phyloP scores from a whole-genome alignment of 176 grass and related monocot genomes.

The Musa acuminata region DNA sequence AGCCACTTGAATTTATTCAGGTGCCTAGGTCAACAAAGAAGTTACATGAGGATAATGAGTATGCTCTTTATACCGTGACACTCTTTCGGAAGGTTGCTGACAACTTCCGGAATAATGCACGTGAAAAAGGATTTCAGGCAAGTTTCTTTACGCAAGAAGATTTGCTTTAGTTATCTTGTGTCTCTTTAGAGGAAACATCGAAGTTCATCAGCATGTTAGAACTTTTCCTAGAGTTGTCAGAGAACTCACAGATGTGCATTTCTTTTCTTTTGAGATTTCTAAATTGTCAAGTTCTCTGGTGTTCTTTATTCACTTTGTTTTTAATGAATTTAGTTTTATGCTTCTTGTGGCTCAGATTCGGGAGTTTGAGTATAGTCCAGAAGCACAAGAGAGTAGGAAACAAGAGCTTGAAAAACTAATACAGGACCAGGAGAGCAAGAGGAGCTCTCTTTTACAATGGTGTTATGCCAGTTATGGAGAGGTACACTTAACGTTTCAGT shows the following conservation, averaged over 20 bases:
- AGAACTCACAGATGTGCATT: neutral
- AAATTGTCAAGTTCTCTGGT: neutral
- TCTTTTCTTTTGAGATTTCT: neutral
- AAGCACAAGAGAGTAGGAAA: conserved; percentile 73
- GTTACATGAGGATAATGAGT: conserved; percentile 79
- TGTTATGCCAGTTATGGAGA: conserved; percentile 96
- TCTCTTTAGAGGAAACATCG: no score
- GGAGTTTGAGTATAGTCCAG: conserved; percentile 87
- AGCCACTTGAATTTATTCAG: conserved; percentile 24
- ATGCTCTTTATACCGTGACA: conserved; percentile 88
- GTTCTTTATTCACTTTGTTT: neutral
- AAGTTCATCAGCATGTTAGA: neutral
- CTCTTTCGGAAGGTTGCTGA: conserved; percentile 81
- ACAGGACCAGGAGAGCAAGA: conserved; percentile 76
- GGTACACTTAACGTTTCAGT: conserved; percentile 29
- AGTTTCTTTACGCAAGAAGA: conserved; percentile 1
- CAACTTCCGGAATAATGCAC: conserved; percentile 73
- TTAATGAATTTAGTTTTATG: neutral
- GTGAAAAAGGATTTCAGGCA: conserved; percentile 92
- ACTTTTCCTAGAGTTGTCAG: neutral
- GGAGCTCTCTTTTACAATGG: conserved; percentile 80
- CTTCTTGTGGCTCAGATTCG: conserved; percentile 46
- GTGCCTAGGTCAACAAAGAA: conserved; percentile 82
- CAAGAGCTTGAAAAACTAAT: conserved; percentile 78
- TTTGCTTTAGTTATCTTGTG: no score